These are phyloP conservation scores for Xylaria sp. DNA, from an alignment of 2,329 filamentous ascomycete species.

Conservation along the genomic window DNA sequence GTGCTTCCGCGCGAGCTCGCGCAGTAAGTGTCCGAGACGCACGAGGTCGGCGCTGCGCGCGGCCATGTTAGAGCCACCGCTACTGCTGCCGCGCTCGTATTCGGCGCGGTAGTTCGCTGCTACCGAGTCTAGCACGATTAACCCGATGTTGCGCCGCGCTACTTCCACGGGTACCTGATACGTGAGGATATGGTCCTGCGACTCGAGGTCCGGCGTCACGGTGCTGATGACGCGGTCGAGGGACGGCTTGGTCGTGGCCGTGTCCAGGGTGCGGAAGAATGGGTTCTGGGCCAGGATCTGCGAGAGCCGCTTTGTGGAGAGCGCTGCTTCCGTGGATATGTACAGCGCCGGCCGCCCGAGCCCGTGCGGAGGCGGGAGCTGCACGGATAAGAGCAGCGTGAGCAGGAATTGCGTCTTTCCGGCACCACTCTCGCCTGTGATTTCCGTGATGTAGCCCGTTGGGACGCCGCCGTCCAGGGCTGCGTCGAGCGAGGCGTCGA, in stretches of 20 bases:
- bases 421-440: slow-evolving; percentile 91
- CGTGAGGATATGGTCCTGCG: slow-evolving; percentile 92
- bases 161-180: slow-evolving; percentile 93
- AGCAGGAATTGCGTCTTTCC: slow-evolving; percentile 97
- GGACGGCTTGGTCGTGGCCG: slow-evolving; percentile 61
- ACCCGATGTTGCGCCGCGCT: slow-evolving; percentile 77
- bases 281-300: slow-evolving; percentile 81
- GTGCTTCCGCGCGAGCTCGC: slow-evolving; percentile 78
- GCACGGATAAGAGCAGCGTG: slow-evolving; percentile 82
- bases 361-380: slow-evolving; percentile 79
- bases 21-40: slow-evolving; percentile 78
- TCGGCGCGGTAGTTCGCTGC: slow-evolving; percentile 96
- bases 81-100: slow-evolving; percentile 71
- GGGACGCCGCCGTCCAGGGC: slow-evolving; percentile 82
- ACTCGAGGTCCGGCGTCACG: slow-evolving; percentile 87
- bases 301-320: slow-evolving; percentile 82
- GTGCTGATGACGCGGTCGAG: slow-evolving; percentile 83
- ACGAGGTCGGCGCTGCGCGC: slow-evolving; percentile 81
- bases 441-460: slow-evolving; percentile 83
- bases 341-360: slow-evolving; percentile 83
- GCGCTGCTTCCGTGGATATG: slow-evolving; percentile 89
- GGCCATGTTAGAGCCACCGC: slow-evolving; percentile 71
- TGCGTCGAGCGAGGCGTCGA: slow-evolving; percentile 78
- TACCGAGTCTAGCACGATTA: slow-evolving; percentile 90
- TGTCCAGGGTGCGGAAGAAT: slow-evolving; percentile 56